These are phyloP conservation scores for Pseudonitzschia pungens DNA, from an alignment of 108 stramenopile species.

Conservation along the genomic window DNA sequence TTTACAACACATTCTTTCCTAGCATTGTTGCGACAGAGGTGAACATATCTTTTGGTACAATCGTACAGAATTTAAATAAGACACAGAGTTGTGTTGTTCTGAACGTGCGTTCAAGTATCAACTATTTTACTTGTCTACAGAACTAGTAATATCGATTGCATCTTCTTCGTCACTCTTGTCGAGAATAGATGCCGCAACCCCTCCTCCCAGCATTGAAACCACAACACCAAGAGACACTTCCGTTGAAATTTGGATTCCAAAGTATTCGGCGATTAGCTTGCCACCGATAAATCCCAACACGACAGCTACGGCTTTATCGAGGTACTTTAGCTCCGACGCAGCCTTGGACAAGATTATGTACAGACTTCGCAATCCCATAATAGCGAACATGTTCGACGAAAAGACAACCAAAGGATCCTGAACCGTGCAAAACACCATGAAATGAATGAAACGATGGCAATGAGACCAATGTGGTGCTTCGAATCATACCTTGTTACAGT, in stretches of 20 bases:
- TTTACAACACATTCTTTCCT: too few species aligned
- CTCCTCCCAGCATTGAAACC: constrained; percentile 59
- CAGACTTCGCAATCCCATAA: constrained; percentile 92
- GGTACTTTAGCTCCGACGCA: constrained; percentile 87
- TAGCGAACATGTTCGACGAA: constrained; percentile 96
- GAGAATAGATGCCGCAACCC: constrained; percentile 40
- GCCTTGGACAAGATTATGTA: constrained; percentile 92
- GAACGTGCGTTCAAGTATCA: background rate
- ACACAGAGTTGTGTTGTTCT: background rate
- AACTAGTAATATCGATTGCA: background rate
- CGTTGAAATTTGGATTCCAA: constrained; percentile 66
- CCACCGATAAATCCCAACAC: constrained; percentile 91
- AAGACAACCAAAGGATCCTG: constrained; percentile 93
- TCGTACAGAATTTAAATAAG: too few species aligned
- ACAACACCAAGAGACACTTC: constrained; percentile 74
- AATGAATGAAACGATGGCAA: background rate
- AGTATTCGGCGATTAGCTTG: constrained; percentile 92
- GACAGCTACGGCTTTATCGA: constrained; percentile 90
- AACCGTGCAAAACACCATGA: constrained; percentile 12
- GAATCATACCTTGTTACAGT: too few species aligned
- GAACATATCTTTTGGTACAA: too few species aligned
- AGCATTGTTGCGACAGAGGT: too few species aligned
- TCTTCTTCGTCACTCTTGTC: constrained; percentile 23
- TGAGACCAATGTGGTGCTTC: too few species aligned
- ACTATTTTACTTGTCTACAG: constrained; percentile 1